phyloP scores from a whole-genome alignment of 441 rosid species.

The Biscutella laevigata region DNA sequence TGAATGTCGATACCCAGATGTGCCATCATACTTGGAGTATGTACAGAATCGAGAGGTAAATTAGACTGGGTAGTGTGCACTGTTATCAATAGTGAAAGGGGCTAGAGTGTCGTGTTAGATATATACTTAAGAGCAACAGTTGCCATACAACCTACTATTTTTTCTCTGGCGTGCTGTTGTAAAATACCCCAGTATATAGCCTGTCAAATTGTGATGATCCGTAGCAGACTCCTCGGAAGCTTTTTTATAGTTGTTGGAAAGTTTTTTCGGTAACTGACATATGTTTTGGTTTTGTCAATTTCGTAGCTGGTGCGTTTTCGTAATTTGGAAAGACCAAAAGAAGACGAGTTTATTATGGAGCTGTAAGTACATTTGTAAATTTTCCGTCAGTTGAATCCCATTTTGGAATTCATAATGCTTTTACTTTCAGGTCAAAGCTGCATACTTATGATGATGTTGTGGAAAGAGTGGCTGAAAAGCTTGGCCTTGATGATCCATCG shows the following conservation, averaged over 20 bases:
- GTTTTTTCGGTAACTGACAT: not conserved
- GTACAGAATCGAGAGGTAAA: conserved; percentile 92
- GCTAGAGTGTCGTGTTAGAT: conserved; percentile 8
- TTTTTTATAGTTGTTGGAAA: not conserved
- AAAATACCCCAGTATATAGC: not conserved
- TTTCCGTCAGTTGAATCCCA: not conserved
- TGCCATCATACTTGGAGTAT: conserved; percentile 85
- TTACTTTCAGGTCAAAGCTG: conserved; percentile 62
- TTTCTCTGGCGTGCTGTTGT: not conserved
- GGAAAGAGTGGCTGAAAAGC: conserved; percentile 69
- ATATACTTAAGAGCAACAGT: not conserved
- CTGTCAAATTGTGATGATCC: conserved; percentile 9
- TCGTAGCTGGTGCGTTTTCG: conserved; percentile 79
- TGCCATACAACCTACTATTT: not conserved
- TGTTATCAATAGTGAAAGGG: conserved; percentile 11
- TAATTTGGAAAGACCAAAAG: conserved; percentile 77
- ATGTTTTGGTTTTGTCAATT: conserved; percentile 7
- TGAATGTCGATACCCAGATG: conserved; percentile 60
- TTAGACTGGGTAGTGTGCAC: not conserved
- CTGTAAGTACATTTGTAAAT: conserved; percentile 46
- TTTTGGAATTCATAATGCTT: conserved; percentile 16
- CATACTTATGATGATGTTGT: conserved; percentile 86
- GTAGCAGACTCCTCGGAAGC: not conserved
- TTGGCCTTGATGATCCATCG: conserved; percentile 78
- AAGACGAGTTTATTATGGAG: conserved; percentile 78